Percentiles rank a stretch among this genome's conserved stretches.
Evolutionary conservation across 192 early-diverging fungal genomes (phyloP).

Genomic region (Neocallimastix lanati): DNA sequence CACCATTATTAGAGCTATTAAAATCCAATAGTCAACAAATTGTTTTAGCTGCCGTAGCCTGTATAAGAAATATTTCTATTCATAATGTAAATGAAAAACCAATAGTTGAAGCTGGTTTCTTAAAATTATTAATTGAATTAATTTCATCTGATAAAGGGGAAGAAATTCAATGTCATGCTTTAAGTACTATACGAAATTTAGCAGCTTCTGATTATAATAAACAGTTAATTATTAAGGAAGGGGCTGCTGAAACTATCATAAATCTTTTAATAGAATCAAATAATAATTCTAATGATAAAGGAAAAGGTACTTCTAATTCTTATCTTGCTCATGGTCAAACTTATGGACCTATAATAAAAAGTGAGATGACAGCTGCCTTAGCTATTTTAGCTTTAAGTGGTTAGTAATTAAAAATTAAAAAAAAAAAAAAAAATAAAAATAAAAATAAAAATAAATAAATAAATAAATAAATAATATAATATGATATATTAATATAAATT

Average conservation of each 20-base stretch:
- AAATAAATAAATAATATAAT: slow-evolving; percentile 15
- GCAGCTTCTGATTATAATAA: slow-evolving; percentile 63
- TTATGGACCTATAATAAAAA: slow-evolving; percentile 39
- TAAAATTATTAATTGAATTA: slow-evolving; percentile 45
- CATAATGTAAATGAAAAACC: slow-evolving; percentile 68
- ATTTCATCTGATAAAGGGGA: slow-evolving; percentile 19
- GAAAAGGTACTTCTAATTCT: neutral
- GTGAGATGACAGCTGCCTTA: slow-evolving; percentile 69
- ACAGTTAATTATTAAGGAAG: slow-evolving; percentile 48
- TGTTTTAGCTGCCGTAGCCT: slow-evolving; percentile 67
- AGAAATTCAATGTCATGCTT: slow-evolving; percentile 37
- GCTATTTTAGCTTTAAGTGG: slow-evolving; percentile 54
- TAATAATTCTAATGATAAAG: neutral
- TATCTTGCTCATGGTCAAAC: slow-evolving; percentile 1
- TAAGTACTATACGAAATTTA: slow-evolving; percentile 66
- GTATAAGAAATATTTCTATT: slow-evolving; percentile 78
- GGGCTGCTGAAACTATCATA: slow-evolving; percentile 54
- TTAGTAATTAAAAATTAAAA: slow-evolving; percentile 14
- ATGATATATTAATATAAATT: neutral
- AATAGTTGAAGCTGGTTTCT: slow-evolving; percentile 59
- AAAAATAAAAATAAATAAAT: too few relatives aligned
- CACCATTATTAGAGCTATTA: slow-evolving; percentile 50
- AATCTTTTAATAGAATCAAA: slow-evolving; percentile 14
- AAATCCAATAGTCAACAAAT: slow-evolving; percentile 55
- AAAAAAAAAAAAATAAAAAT: slow-evolving; percentile 49